Evolutionary conservation across 2,329 filamentous ascomycete species (phyloP), one percentile per base, ranked within the genome.

Genomic region (Fusarium lyarnte): DNA sequence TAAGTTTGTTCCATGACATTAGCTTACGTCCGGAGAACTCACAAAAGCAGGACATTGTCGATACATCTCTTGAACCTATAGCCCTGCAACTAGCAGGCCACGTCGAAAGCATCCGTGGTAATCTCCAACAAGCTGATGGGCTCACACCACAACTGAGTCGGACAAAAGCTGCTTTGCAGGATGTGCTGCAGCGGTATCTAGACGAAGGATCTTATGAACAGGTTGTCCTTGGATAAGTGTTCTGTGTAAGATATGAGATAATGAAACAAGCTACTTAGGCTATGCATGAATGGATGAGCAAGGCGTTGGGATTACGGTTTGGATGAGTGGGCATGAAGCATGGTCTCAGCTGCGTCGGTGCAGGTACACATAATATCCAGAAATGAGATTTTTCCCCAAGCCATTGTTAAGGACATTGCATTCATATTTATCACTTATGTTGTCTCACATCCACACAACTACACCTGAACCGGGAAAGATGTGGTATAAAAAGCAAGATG

Each of bases 101-200:
- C 70, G 86, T 89, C 80, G 87, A 89, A 66, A 89, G 86, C 73
- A 86, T 90, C 76, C 82, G 80, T 60, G 81, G 81, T 46, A 90
- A 90, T 74, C 80, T 89, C 42, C 80, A 83, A 63, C 88, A 89
- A 79, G 84, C 88, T 19, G 85, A 86, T 2, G 86, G 85, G 11
- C 81, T 90, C 8, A 74, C 85, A 10, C 85, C 86, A 3, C 84
- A 86, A 38, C 84, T 90, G 21, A 78, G 74, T 23, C 83, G 81
- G 61, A 87, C 83, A 71, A 82, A 81, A 54, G 87, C 87, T 4
- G 84, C 86, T 7, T 74, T 90, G 58, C 85, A 86, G 73, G 82
- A 82, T 19, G 83, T 86, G 39, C 74, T 90, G 63, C 81, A 85
- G 39, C 79, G 81, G 47, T 82, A 87, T 65, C 76, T 90, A 29